A percentile compares a stretch with the other conserved stretches of the same genome.
These are phyloP conservation scores for Talaromyces sp. DNA, from an alignment of 2,329 filamentous ascomycete genomes.

Conservation along the genomic window DNA sequence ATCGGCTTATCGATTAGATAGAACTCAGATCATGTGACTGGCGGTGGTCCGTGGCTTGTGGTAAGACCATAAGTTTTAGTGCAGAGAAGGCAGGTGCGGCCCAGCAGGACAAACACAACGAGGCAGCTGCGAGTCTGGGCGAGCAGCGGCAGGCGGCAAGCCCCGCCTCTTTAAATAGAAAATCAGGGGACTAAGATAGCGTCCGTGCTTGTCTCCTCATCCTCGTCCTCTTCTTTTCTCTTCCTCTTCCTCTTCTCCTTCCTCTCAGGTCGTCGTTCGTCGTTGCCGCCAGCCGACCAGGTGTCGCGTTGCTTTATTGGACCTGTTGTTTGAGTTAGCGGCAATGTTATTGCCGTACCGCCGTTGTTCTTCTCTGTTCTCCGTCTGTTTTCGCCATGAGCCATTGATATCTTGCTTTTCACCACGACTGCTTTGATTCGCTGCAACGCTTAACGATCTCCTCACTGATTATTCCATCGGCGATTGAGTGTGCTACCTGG, in stretches of 20 bases:
- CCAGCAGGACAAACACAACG: not conserved
- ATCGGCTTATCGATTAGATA: no score
- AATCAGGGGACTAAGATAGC: constrained; percentile 1
- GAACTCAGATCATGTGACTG: no score
- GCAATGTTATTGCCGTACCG: constrained; percentile 4
- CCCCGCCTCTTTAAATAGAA: constrained; percentile 20
- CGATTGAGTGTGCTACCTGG: not conserved
- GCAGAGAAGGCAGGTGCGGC: no score
- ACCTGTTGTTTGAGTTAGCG: not conserved
- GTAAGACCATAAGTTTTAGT: no score
- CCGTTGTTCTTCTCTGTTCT: not conserved
- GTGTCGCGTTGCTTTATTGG: not conserved
- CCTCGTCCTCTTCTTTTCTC: constrained; percentile 5
- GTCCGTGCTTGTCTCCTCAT: constrained; percentile 2
- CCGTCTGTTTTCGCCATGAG: not conserved
- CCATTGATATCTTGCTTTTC: not conserved
- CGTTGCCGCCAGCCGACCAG: not conserved
- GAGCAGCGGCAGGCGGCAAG: constrained; percentile 14
- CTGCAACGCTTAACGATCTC: not conserved
- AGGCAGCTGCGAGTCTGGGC: not conserved
- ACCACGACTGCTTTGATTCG: not conserved
- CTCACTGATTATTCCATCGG: not conserved
- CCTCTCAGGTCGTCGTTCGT: not conserved
- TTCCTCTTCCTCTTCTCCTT: not conserved
- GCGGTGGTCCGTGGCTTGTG: no score